Base-by-base conservation (phyloP, 2,329 filamentous ascomycete genomes). In the Mollisia scopiformis region DNA sequence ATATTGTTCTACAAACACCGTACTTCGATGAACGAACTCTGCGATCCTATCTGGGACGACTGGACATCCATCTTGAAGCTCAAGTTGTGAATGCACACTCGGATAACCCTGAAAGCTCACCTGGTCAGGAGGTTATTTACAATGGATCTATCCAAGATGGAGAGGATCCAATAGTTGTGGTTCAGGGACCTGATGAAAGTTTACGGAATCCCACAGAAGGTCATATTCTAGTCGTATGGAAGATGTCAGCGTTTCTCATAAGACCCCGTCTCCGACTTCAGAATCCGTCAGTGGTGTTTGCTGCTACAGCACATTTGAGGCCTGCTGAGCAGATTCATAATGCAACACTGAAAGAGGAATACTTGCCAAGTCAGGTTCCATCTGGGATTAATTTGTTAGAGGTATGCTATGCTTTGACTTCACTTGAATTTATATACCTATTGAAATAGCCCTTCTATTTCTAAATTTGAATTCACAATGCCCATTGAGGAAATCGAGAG, bases 361-460 rank as follows among this genome's bases (percentile, higher is more conserved):
- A 92, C 70, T 80, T 94, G 31, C 84, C 85, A 35, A 91, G 88
- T 70, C 85, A 87, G 59, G 76, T 88, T 27, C 87, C 91, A 0
- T 83, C 88, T 6, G 88, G 89, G 1, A 80, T 91, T 64, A 95
- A 94, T 73, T 79, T 94, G n/a, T 83, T 95, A 14, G 88, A 91
- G 71, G 65, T 67, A 53, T 46, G 59, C 31, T 56, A 37, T 25
- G 16, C 13, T 46, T 55, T 13, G 27, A 27, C 4, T 8, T 3
- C 41, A 23, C n/a, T n/a, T n/a, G n/a, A n/a, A n/a, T n/a, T n/a
- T n/a, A n/a, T 11, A 8, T 2, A 46, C 19, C 7, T 6, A n/a
- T n/a, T n/a, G n/a, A n/a, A n/a, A n/a, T n/a, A n/a, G n/a, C n/a
- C n/a, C n/a, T n/a, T n/a, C n/a, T n/a, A n/a, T n/a, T n/a, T n/a